A percentile compares a stretch with the other conserved stretches of the same genome.
phyloP scores from a whole-genome alignment of 2,329 filamentous ascomycete species.

The Phyllosticta paracitricarpa region DNA sequence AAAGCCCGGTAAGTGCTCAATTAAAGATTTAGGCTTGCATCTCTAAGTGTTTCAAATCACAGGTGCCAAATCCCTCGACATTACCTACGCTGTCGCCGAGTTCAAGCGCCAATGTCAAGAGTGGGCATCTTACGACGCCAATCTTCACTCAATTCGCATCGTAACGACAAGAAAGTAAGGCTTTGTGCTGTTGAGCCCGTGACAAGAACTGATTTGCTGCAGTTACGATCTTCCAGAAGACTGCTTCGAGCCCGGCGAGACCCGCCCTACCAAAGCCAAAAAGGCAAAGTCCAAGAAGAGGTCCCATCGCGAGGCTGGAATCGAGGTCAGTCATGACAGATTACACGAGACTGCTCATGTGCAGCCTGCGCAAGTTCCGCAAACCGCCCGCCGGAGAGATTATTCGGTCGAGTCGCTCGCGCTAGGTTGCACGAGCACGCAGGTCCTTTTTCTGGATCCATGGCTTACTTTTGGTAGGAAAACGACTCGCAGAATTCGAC shows the following conservation, averaged over 20 bases:
- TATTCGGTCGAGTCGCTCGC: constrained; percentile 4
- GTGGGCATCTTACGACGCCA: constrained; percentile 65
- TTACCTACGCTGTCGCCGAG: constrained; percentile 71
- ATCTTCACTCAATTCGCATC: constrained; percentile 70
- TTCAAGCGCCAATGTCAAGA: constrained; percentile 75
- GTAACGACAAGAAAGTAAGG: constrained; percentile 78
- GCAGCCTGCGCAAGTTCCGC: constrained; percentile 1
- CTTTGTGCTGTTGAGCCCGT: not conserved
- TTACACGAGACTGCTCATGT: not conserved
- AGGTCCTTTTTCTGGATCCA: not conserved
- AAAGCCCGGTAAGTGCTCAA: constrained; percentile 51
- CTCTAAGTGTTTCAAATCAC: constrained; percentile 22
- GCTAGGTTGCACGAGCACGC: constrained; percentile 9
- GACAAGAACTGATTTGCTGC: constrained; percentile 15
- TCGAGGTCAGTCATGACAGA: constrained; percentile 9
- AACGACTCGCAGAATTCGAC: not conserved
- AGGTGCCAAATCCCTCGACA: constrained; percentile 63
- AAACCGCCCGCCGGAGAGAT: constrained; percentile 2
- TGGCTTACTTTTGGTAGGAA: constrained; percentile 5
- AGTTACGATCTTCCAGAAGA: constrained; percentile 85
- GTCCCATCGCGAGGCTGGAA: constrained; percentile 7
- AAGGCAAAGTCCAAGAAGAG: constrained; percentile 27
- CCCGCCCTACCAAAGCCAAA: constrained; percentile 32
- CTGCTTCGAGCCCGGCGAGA: constrained; percentile 73
- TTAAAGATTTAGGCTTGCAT: constrained; percentile 15